A percentile compares a stretch with the other conserved stretches of the same genome.
Conservation (phyloP, 1,284 basidiomycete genomes). For the Ceratobasidium sp. region DNA sequence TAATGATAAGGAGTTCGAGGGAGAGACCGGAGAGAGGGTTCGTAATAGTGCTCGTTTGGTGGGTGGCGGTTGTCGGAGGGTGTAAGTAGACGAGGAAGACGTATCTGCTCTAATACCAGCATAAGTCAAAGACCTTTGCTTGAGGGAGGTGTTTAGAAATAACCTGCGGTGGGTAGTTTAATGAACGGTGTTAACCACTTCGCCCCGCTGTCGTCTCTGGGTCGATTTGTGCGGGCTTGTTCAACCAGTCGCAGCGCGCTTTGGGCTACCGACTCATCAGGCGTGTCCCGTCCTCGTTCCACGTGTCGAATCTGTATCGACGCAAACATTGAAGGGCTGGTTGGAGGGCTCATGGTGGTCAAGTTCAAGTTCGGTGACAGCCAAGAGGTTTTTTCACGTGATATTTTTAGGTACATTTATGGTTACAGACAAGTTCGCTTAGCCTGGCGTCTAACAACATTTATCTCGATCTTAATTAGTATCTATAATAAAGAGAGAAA, state of each 20-base stretch:
- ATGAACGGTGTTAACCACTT: slow-evolving; percentile 29
- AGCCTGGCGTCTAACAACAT: too few species aligned
- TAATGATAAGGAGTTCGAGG: slow-evolving; percentile 10
- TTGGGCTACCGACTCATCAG: slow-evolving; percentile 3
- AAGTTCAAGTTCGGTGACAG: background rate
- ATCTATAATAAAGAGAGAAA: too few species aligned
- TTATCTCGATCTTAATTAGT: too few species aligned
- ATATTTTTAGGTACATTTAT: background rate
- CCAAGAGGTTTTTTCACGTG: slow-evolving; percentile 7
- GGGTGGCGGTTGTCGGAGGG: slow-evolving; percentile 13
- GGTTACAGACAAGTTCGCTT: too few species aligned
- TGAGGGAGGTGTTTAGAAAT: slow-evolving; percentile 11
- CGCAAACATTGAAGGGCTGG: background rate
- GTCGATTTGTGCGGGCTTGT: slow-evolving; percentile 16
- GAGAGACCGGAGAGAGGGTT: slow-evolving; percentile 12
- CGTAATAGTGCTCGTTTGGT: slow-evolving; percentile 10
- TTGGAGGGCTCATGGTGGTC: slow-evolving; percentile 23
- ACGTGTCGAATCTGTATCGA: slow-evolving; percentile 26
- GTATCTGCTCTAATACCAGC: slow-evolving; percentile 24
- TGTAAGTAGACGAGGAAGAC: slow-evolving; percentile 4
- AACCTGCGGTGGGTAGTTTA: slow-evolving; percentile 24
- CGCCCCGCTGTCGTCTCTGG: background rate
- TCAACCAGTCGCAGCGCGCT: background rate
- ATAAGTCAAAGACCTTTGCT: slow-evolving; percentile 24
- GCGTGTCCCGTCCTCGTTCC: slow-evolving; percentile 1